Evolutionary conservation across 441 rosid species (phyloP), one percentile per base, ranked within the genome.

Genomic region (Erodium trifolium): DNA sequence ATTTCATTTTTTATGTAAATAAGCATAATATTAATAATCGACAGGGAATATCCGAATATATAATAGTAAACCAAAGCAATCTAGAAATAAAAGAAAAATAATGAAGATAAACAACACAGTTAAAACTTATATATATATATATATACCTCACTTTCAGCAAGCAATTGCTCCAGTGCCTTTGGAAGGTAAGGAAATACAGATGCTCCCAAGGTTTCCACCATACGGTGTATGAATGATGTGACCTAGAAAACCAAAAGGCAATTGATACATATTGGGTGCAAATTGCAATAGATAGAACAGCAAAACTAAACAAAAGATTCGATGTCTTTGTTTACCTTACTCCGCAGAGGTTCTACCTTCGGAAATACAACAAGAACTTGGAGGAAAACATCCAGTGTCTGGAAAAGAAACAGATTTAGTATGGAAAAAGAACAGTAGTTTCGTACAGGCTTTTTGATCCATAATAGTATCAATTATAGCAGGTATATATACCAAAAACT

Each of bases 121-220:
- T 35, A 37, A 31, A 63, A 63, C 2, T 29, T 69, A 23, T 0
- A 23, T 23, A 23, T 23, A 23, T 0, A 23, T 23, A 5, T 55
- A 55, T 39, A 60, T 88, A 93, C 99, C 99, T 91, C 95, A 74
- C 89, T 86, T 75, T 91, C 95, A 13, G 86, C 87, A 76, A 89
- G 96, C 68, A 75, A 71, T 59, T 71, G 75, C 60, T 63, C 74
- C 43, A 75, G 45, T 70, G 78, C 78, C 71, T 71, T 75, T 1
- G 78, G 78, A 18, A 75, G 78, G 68, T 62, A 75, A 49, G 78
- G 78, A 60, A 75, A 75, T 23, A 75, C 78, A 0, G 69, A 67
- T 75, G 71, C 72, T 41, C 78, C 78, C 4, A 75, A 73, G 13
- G 78, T 75, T 63, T 75, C 78, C 59, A 75, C 78, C 78, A 75